These are phyloP conservation scores for Galeopsis tetrahit DNA, from an alignment of 257 asterid genomes.

Conservation along the genomic window DNA sequence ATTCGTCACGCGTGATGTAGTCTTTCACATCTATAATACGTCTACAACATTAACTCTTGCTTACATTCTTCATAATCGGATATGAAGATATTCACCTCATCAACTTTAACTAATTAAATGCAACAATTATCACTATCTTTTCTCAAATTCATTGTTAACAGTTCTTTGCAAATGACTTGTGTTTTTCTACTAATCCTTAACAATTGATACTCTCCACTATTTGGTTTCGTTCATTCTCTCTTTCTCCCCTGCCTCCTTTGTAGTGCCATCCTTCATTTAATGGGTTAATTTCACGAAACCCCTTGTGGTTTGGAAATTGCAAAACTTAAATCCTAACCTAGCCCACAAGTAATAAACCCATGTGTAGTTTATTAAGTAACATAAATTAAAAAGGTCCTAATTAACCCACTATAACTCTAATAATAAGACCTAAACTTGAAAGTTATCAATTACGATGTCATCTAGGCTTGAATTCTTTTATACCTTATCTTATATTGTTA, in stretches of 20 bases:
- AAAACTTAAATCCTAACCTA: neutral
- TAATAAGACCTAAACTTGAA: neutral
- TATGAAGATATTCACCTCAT: neutral
- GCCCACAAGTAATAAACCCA: neutral
- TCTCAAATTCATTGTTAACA: neutral
- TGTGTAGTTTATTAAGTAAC: neutral
- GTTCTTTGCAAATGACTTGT: neutral
- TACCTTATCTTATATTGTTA: neutral
- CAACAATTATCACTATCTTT: neutral
- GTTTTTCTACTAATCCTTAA: neutral
- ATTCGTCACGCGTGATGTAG: constrained; percentile 6
- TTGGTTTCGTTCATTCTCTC: neutral
- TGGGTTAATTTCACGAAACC: too few relatives aligned
- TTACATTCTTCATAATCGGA: constrained; percentile 4
- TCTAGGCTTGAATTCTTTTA: neutral
- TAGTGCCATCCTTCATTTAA: neutral
- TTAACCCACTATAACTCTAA: neutral
- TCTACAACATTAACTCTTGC: neutral
- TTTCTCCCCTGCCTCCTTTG: neutral
- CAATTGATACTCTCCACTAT: neutral
- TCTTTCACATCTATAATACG: too few relatives aligned
- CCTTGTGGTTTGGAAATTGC: too few relatives aligned
- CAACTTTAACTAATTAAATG: neutral
- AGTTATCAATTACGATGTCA: neutral
- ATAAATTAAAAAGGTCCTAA: neutral